Evolutionary conservation across 371 early-diverging fungal genomes (phyloP).

Genomic region (Syncephalis fuscata): DNA sequence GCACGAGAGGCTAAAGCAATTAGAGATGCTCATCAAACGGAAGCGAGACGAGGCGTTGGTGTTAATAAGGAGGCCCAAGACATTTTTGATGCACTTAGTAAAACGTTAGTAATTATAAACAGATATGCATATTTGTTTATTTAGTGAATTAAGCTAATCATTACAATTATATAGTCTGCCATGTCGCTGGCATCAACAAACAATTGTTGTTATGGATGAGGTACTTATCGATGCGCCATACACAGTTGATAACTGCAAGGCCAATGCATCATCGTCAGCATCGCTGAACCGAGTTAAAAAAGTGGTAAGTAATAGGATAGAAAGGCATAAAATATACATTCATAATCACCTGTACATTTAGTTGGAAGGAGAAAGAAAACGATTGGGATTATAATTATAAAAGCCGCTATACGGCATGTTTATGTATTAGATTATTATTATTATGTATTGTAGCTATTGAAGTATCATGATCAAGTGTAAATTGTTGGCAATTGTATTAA

Average conservation of each 20-base stretch:
- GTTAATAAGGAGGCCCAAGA: constrained; percentile 59
- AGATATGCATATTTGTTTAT: not conserved
- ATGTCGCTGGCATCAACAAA: constrained; percentile 58
- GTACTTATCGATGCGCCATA: constrained; percentile 67
- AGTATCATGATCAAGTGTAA: no score
- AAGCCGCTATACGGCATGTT: no score
- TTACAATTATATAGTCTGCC: constrained; percentile 33
- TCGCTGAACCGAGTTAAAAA: constrained; percentile 56
- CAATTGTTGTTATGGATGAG: constrained; percentile 70
- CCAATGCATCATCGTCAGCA: constrained; percentile 30
- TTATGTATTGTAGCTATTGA: no score
- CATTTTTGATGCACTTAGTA: constrained; percentile 66
- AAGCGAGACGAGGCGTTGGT: constrained; percentile 62
- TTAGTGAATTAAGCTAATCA: no score
- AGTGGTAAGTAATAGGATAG: constrained; percentile 29
- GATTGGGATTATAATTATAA: not conserved
- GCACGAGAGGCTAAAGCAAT: constrained; percentile 40
- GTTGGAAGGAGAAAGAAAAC: not conserved
- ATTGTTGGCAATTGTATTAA: no score
- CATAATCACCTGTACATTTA: not conserved
- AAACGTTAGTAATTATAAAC: constrained; percentile 32
- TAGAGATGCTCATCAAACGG: constrained; percentile 29
- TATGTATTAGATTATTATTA: no score
- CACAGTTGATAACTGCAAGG: constrained; percentile 46
- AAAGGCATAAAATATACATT: not conserved